Percentiles rank a stretch among this genome's conserved stretches.
Evolutionary conservation across 768 basidiomycete species (phyloP).

Genomic region (Suillus tomentosus): DNA sequence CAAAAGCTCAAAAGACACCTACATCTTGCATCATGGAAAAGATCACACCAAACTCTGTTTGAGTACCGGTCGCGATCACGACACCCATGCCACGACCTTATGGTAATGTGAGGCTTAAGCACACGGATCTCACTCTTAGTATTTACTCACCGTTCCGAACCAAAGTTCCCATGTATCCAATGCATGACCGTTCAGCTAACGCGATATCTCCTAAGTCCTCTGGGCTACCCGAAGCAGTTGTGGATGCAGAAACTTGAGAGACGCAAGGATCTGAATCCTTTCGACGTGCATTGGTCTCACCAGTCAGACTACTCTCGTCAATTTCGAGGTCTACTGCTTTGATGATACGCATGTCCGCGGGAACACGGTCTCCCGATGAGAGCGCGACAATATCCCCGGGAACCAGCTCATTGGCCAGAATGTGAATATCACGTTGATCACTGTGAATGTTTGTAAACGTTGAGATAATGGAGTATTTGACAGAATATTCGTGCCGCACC

Average conservation of each 20-base stretch:
- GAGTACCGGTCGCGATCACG: slow-evolving; percentile 81
- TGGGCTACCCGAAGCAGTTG: slow-evolving; percentile 11
- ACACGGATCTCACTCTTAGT: background rate
- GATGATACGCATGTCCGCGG: slow-evolving; percentile 87
- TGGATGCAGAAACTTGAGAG: slow-evolving; percentile 36
- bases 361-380: slow-evolving; percentile 89
- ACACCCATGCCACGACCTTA: slow-evolving; percentile 81
- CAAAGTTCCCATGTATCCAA: slow-evolving; percentile 95
- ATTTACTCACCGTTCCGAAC: slow-evolving; percentile 74
- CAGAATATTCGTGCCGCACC: slow-evolving; percentile 35
- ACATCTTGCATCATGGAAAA: slow-evolving; percentile 99
- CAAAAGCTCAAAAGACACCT: slow-evolving; percentile 18
- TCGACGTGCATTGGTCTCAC: slow-evolving; percentile 81
- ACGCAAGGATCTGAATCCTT: slow-evolving; percentile 64
- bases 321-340: slow-evolving; percentile 87
- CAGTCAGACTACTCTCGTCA: slow-evolving; percentile 94
- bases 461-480: background rate
- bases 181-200: slow-evolving; percentile 82
- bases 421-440: slow-evolving; percentile 63
- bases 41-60: slow-evolving; percentile 94
- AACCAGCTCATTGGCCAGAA: slow-evolving; percentile 96
- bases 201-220: slow-evolving; percentile 40
- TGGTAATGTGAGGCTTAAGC: background rate
- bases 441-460: slow-evolving; percentile 15
- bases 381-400: slow-evolving; percentile 93